Evolutionary conservation across 1,139 yeast genomes (phyloP).

Genomic region (Blastobotrys arbuscula): DNA sequence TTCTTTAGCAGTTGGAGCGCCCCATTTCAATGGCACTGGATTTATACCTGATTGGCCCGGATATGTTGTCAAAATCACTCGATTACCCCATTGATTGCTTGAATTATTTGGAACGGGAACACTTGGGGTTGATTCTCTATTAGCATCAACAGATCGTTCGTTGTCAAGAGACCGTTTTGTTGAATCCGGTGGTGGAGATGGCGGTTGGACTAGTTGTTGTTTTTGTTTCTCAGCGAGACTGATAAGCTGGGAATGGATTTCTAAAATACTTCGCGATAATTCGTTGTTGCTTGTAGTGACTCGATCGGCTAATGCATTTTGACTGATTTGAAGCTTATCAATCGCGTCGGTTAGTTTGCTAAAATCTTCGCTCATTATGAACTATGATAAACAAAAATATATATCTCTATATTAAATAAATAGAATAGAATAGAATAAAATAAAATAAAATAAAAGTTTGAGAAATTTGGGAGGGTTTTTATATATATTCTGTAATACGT

Average conservation of each 20-base stretch:
- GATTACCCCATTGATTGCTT: conserved; percentile 19
- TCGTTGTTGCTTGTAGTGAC: background rate
- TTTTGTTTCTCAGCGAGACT: conserved; percentile 1
- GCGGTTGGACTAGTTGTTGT: conserved; percentile 1
- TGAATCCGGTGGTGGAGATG: conserved; percentile 3
- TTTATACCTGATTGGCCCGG: conserved; percentile 44
- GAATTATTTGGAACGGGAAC: background rate
- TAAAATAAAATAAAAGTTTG: background rate
- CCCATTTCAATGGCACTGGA: conserved; percentile 50
- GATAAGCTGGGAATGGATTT: conserved; percentile 5
- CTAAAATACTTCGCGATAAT: background rate
- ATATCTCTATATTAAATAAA: no score
- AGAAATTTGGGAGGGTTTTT: background rate
- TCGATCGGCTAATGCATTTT: conserved; percentile 12
- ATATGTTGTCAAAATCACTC: conserved; percentile 42
- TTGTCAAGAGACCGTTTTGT: background rate
- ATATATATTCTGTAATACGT: no score
- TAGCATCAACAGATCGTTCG: background rate
- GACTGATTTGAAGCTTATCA: conserved; percentile 11
- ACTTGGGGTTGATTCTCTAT: background rate
- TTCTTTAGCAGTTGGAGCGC: conserved; percentile 40
- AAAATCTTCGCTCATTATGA: conserved; percentile 6
- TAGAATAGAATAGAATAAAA: no score
- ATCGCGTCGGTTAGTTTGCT: conserved; percentile 12
- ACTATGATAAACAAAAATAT: background rate